Evolutionary conservation across 768 basidiomycete species (phyloP).

Genomic region (Podaxis carcinomalis): DNA sequence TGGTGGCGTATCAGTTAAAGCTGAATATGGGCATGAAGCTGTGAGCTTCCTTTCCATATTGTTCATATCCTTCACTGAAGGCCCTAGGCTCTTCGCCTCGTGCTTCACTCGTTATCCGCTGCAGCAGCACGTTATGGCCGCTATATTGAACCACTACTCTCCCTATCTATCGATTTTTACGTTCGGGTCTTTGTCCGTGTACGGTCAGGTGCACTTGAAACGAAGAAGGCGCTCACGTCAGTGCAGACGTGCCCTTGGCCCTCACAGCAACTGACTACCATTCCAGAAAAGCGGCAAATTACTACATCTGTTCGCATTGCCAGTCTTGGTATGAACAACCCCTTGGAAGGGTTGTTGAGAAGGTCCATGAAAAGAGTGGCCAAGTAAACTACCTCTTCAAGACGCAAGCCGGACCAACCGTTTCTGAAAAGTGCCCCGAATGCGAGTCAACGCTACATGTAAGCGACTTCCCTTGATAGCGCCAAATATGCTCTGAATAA

Average conservation of each 20-base stretch:
- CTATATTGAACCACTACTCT: conserved; percentile 84
- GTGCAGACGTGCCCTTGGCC: conserved; percentile 19
- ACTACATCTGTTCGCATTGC: conserved; percentile 83
- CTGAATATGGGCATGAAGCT: conserved; percentile 95
- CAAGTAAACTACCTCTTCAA: conserved; percentile 66
- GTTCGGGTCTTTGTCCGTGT: conserved; percentile 87
- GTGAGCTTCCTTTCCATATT: conserved; percentile 38
- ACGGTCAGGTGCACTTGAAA: conserved; percentile 67
- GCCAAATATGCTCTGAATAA: background rate
- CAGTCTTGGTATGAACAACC: conserved; percentile 82
- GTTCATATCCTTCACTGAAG: conserved; percentile 2
- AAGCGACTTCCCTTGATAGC: conserved; percentile 19
- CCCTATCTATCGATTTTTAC: conserved; percentile 96
- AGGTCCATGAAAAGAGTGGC: conserved; percentile 49
- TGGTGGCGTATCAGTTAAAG: conserved; percentile 83
- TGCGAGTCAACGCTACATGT: conserved; percentile 80
- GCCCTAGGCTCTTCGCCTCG: conserved; percentile 80
- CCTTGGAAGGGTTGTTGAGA: conserved; percentile 71
- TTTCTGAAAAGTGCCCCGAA: conserved; percentile 69
- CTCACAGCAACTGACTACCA: conserved; percentile 9
- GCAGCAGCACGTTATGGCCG: conserved; percentile 92
- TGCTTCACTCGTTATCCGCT: conserved; percentile 81
- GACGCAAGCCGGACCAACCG: conserved; percentile 64
- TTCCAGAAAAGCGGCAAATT: conserved; percentile 79
- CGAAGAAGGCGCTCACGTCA: conserved; percentile 79